Evolutionary conservation across 768 basidiomycete genomes (phyloP).

Genomic region (Mycena capillaripes): DNA sequence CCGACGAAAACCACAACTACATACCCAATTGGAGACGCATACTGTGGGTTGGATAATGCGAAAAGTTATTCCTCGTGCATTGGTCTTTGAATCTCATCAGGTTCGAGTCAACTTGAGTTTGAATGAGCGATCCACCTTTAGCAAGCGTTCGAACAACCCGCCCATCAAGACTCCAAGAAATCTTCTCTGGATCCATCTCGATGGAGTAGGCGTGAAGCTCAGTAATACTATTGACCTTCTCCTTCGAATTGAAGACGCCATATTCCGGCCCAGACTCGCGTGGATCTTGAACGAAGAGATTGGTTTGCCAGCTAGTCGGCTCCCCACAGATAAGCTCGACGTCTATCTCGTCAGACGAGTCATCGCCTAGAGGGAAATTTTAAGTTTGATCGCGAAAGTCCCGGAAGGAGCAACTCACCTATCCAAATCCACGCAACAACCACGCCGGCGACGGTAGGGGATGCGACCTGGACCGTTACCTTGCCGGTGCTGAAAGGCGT

Average conservation of each 20-base stretch:
- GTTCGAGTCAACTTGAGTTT: too few relatives aligned
- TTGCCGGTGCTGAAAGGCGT: constrained; percentile 48
- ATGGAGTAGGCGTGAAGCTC: constrained; percentile 52
- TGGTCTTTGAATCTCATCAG: constrained; percentile 41
- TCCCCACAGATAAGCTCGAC: constrained; percentile 58
- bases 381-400: not conserved
- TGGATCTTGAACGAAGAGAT: constrained; percentile 51
- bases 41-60: constrained; percentile 54
- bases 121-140: constrained; percentile 34
- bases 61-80: constrained; percentile 48
- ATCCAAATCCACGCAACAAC: constrained; percentile 59
- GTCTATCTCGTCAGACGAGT: constrained; percentile 56
- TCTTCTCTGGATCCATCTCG: constrained; percentile 54
- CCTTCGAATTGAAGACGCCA: constrained; percentile 51
- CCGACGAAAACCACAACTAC: constrained; percentile 22
- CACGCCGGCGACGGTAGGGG: constrained; percentile 50
- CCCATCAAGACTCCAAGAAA: constrained; percentile 58
- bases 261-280: constrained; percentile 49
- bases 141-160: constrained; percentile 47
- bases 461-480: constrained; percentile 50
- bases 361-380: constrained; percentile 2
- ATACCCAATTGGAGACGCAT: constrained; percentile 58
- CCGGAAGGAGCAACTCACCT: constrained; percentile 39
- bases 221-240: constrained; percentile 43
- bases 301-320: constrained; percentile 55